phyloP scores from a whole-genome alignment of 1,284 basidiomycete species.

The Sporisorium reilianum region DNA sequence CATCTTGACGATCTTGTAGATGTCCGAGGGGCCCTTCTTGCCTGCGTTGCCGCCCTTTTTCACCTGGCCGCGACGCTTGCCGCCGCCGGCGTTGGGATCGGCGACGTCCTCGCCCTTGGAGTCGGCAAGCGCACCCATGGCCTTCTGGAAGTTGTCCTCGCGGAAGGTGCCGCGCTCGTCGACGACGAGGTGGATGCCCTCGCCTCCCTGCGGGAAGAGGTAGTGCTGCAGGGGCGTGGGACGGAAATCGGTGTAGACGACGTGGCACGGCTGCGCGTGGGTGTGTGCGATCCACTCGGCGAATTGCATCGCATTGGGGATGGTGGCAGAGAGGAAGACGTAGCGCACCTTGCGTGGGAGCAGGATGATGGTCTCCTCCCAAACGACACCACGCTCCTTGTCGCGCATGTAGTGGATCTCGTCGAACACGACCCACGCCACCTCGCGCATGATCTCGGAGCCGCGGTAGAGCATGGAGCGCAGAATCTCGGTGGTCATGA shows the following conservation, averaged over 20 bases:
- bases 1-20: constrained; percentile 98
- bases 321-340: constrained; percentile 99
- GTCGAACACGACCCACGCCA: constrained; percentile 99
- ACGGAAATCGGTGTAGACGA: constrained; percentile 99
- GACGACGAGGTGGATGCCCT: constrained; percentile 96
- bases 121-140: constrained; percentile 91
- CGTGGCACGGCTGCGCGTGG: constrained; percentile 97
- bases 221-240: constrained; percentile 99
- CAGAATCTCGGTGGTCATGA: constrained; percentile 99
- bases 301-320: constrained; percentile 99
- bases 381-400: constrained; percentile 78
- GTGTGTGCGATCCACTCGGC: constrained; percentile 98
- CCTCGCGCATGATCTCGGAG: constrained; percentile 99
- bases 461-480: constrained; percentile 99
- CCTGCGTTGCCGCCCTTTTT: constrained; percentile 90
- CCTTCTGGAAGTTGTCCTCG: constrained; percentile 97
- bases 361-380: constrained; percentile 90
- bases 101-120: constrained; percentile 89
- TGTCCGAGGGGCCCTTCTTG: constrained; percentile 97
- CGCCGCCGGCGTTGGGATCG: constrained; percentile 77
- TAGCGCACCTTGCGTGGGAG: constrained; percentile 95
- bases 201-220: constrained; percentile 93
- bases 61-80: constrained; percentile 78
- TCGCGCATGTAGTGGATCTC: constrained; percentile 99
- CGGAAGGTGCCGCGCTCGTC: constrained; percentile 97